A percentile compares a stretch with the other conserved stretches of the same genome.
These are phyloP conservation scores for Komagataella phaffii DNA, from an alignment of 805 yeast genomes.

Conservation along the genomic window DNA sequence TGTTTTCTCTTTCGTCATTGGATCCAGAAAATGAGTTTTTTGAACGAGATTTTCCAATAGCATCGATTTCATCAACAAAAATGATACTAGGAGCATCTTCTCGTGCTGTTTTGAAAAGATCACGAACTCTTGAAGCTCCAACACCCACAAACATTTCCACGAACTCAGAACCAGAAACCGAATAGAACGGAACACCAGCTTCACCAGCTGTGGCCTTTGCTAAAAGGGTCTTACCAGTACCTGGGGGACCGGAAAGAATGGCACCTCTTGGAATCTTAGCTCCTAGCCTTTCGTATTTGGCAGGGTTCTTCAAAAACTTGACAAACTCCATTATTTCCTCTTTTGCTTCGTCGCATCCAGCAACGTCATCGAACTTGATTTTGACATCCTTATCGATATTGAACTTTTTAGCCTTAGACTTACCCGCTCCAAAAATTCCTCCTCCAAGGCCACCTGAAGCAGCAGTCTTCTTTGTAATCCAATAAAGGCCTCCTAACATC, in stretches of 20 bases:
- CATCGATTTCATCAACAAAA: constrained; percentile 98
- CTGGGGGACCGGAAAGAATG: constrained; percentile 94
- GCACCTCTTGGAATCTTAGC: constrained; percentile 99
- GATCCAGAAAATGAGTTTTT: constrained; percentile 58
- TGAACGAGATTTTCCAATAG: constrained; percentile 90
- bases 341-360: constrained; percentile 95
- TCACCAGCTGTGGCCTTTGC: constrained; percentile 99
- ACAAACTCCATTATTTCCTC: constrained; percentile 98
- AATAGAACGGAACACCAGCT: constrained; percentile 93
- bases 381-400: constrained; percentile 87
- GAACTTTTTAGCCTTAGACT: constrained; percentile 81
- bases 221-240: constrained; percentile 94
- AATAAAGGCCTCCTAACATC: constrained; percentile 80
- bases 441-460: constrained; percentile 64
- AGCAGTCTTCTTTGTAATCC: constrained; percentile 44
- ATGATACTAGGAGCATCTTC: constrained; percentile 90
- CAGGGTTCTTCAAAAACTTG: constrained; percentile 79
- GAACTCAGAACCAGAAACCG: constrained; percentile 95
- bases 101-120: constrained; percentile 82
- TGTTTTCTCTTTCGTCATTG: constrained; percentile 94
- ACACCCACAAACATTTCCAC: constrained; percentile 99
- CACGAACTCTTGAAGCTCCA: constrained; percentile 97
- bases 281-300: constrained; percentile 82
- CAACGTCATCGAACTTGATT: constrained; percentile 85
- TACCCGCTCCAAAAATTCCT: constrained; percentile 75